Evolutionary conservation across 2,329 filamentous ascomycete species (phyloP), one percentile per base, ranked within the genome.

Genomic region (Coniochaeta sp.): DNA sequence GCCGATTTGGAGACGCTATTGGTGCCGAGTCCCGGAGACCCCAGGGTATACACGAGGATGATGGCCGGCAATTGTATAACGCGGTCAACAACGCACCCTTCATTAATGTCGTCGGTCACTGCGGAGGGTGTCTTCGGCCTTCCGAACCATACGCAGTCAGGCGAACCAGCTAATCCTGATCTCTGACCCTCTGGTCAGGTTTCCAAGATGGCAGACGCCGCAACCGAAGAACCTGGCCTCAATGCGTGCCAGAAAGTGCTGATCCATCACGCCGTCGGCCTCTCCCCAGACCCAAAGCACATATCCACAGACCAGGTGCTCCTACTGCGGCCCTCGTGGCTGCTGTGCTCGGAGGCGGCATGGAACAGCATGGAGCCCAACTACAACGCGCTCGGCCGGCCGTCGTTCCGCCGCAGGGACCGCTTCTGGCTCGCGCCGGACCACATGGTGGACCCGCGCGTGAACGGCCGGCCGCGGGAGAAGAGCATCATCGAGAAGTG

Each of bases 381-480:
- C n/a, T 57, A 58, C 56, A 44, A 44, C 36, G 22, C 34, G 24
- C 34, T 58, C 19, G 56, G 56, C 34, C 56, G 36, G 19, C 42
- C 42, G 8, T 47, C 42, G 4, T 47, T 47, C 42, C 42, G 42
- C 12, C 75, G 79, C 9, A 81, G 80, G 58, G 78, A 81, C 62
- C 68, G 79, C 0, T 75, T 81, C 63, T 81, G 79, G 79, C 70
- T 82, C 6, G 78, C 77, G 0, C 75, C 75, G 1, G 79, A 81
- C 63, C 78, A 81, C 62, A 71, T 76, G 4, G 77, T 80, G 4
- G 77, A 81, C 58, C 78, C 79, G 1, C 70, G 76, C 1, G 68
- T 75, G 36, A 66, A 72, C 60, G 65, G 62, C 14, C 67, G 79
- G n/a, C 70, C 79, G 4, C 68, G 72, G 1, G 63, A 68, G 6